Evolutionary conservation across 2,329 filamentous ascomycete genomes (phyloP), one percentile per base, ranked within the genome.

Genomic region (Aspergillus nomiae): DNA sequence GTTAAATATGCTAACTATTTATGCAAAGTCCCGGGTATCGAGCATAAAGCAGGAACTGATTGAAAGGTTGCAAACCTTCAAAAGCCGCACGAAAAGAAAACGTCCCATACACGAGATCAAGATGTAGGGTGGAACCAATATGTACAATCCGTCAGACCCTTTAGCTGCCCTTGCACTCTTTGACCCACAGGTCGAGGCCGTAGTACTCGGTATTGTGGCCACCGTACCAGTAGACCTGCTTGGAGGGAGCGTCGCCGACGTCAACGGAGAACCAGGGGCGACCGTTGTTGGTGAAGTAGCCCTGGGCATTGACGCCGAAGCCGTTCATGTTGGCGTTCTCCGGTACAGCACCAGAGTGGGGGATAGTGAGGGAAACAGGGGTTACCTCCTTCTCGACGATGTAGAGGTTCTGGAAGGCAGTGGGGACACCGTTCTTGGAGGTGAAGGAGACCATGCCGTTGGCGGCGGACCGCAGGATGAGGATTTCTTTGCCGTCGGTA

Each of bases 331-430:
- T 72, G 54, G 65, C 73, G 16, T 64, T 67, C 41, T 72, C 51
- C 46, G 73, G 73, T 9, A 67, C 58, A 12, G 64, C 66, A 7
- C 65, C 72, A 30, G 73, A 75, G 71, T 75, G 72, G 45, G 72
- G 73, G 6, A 60, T 4, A 10, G 73, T 75, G 58, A 75, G 38
- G 12, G 60, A 63, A 12, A 73, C 59, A 45, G 70, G 68, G 19
- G 56, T 19, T 45, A 71, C 69, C 11, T 53, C 38, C 54, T 73
- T 51, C 48, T 72, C 67, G 21, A 74, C 56, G 26, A 74, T 60
- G 61, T 69, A 74, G 12, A 74, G 65, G 68, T 59, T 72, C 64
- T 74, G 72, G 66, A 69, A 74, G 56, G 65, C 72, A 7, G 71
- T 74, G 11, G 71, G 71, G 34, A 65, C 64, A 19, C 57, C 58